Conservation (phyloP, 352 stramenopile species). For the Thraustotheca clavata region DNA sequence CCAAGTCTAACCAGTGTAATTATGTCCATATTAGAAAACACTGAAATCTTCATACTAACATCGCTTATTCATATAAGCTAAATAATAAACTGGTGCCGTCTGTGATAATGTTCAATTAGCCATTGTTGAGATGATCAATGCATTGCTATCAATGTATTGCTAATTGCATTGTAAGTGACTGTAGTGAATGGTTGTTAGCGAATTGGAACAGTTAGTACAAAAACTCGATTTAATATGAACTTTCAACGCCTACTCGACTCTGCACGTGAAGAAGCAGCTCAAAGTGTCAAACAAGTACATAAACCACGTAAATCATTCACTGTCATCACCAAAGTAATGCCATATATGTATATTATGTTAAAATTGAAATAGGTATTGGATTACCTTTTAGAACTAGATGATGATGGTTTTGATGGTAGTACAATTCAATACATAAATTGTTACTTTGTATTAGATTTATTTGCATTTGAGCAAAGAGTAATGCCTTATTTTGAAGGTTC, state of each 20-base stretch:
- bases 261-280: constrained; percentile 4
- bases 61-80: no score
- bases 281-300: neutral
- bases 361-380: neutral
- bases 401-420: constrained; percentile 17
- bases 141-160: no score
- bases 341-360: neutral
- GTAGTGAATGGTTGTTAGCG: neutral
- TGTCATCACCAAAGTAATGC: constrained; percentile 14
- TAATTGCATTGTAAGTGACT: no score
- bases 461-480: constrained; percentile 7
- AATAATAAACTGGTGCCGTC: no score
- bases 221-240: constrained; percentile 15
- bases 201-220: neutral
- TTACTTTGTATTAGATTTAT: neutral
- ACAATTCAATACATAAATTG: neutral
- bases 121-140: no score
- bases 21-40: no score
- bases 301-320: neutral
- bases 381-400: constrained; percentile 16
- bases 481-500: constrained; percentile 7
- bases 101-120: no score
- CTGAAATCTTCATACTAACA: no score
- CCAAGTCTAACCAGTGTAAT: no score
- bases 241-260: constrained; percentile 17